phyloP scores from a whole-genome alignment of 1,284 basidiomycete species.

The Tilletia indica region DNA sequence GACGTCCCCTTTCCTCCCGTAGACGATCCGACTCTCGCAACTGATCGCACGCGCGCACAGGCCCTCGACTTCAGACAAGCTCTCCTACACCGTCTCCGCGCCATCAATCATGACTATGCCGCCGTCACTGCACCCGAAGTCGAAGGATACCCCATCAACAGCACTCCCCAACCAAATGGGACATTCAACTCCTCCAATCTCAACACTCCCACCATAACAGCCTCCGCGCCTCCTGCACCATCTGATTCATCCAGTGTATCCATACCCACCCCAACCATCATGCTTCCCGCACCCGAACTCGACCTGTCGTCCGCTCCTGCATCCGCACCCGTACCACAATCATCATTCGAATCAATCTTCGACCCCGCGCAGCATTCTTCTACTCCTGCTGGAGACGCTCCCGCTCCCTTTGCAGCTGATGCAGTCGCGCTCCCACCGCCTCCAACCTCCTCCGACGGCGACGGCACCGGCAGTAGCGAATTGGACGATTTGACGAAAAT shows the following conservation, averaged over 20 bases:
- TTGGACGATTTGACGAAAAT: too few species aligned
- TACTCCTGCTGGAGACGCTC: conserved; percentile 11
- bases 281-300: conserved; percentile 5
- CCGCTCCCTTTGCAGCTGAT: conserved; percentile 8
- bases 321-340: background rate
- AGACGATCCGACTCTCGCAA: background rate
- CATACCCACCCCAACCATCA: background rate
- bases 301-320: background rate
- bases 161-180: background rate
- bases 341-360: conserved; percentile 8
- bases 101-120: conserved; percentile 34
- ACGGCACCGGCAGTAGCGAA: too few species aligned
- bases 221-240: background rate
- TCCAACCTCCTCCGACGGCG: background rate
- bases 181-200: too few species aligned
- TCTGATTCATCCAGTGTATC: background rate
- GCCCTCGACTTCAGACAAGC: conserved; percentile 19
- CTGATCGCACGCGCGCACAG: background rate
- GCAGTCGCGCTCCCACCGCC: conserved; percentile 1
- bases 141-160: background rate
- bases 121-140: conserved; percentile 12
- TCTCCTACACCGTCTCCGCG: conserved; percentile 31
- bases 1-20: conserved; percentile 22
- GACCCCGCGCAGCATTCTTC: conserved; percentile 4
- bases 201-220: conserved; percentile 4